Percentiles rank a stretch among this genome's conserved stretches.
phyloP scores from a whole-genome alignment of 2,329 filamentous ascomycete species.

The Fusarium liriodendri region DNA sequence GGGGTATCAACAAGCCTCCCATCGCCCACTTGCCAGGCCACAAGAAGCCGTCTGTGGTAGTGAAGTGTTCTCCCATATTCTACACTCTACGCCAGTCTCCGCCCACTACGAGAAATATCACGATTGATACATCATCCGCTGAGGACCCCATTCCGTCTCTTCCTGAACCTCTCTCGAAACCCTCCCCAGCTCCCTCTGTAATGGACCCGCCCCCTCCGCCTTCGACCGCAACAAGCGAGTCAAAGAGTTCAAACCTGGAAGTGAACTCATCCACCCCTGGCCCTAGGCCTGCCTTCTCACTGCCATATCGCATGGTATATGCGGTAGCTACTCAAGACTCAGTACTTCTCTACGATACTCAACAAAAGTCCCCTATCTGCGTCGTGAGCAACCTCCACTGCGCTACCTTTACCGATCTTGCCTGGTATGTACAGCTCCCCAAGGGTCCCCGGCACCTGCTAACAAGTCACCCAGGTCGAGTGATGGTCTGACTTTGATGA shows the following conservation, averaged over 20 bases:
- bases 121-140: constrained; percentile 89
- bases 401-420: constrained; percentile 95
- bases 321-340: constrained; percentile 97
- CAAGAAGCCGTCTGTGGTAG: constrained; percentile 97
- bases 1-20: constrained; percentile 95
- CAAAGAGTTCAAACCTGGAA: constrained; percentile 60
- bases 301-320: constrained; percentile 95
- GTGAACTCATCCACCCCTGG: constrained; percentile 64
- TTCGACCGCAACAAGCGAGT: constrained; percentile 59
- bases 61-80: constrained; percentile 91
- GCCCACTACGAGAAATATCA: constrained; percentile 85
- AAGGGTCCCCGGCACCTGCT: constrained; percentile 40
- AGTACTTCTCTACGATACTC: constrained; percentile 94
- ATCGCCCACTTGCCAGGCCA: constrained; percentile 95
- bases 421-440: constrained; percentile 74
- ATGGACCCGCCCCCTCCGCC: constrained; percentile 87
- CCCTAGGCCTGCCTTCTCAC: constrained; percentile 78
- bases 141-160: constrained; percentile 87
- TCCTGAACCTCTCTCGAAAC: constrained; percentile 81
- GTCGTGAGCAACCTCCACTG: constrained; percentile 97
- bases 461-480: constrained; percentile 55
- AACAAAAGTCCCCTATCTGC: constrained; percentile 93
- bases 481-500: constrained; percentile 73
- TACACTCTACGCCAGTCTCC: constrained; percentile 81
- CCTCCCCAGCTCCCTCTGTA: constrained; percentile 66